These are phyloP conservation scores for Phalaenopsis hybrid DNA, from an alignment of 116 monocot genomes.

Conservation along the genomic window DNA sequence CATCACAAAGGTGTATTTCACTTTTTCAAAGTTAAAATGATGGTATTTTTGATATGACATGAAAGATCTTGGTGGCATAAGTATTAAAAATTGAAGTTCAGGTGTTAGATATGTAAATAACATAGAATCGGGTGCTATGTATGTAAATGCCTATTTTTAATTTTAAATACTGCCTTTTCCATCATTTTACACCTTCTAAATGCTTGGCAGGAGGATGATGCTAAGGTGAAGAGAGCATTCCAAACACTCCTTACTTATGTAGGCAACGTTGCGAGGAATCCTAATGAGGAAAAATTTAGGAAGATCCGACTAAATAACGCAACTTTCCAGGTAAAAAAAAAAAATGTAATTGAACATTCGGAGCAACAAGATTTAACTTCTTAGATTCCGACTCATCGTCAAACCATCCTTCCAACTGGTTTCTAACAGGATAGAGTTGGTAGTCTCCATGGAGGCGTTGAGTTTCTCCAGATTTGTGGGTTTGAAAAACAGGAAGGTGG, in stretches of 20 bases:
- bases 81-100: too few relatives aligned
- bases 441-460: constrained; percentile 32
- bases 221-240: constrained; percentile 26
- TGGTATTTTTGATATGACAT: too few relatives aligned
- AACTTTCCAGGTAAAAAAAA: constrained; percentile 23
- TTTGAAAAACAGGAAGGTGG: constrained; percentile 28
- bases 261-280: constrained; percentile 23
- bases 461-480: constrained; percentile 48
- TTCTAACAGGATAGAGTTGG: constrained; percentile 42
- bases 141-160: background rate
- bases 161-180: background rate
- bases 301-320: constrained; percentile 21
- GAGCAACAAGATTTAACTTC: background rate
- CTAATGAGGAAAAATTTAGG: constrained; percentile 26
- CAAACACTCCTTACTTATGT: constrained; percentile 28
- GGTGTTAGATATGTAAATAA: too few relatives aligned
- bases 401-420: background rate
- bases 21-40: too few relatives aligned
- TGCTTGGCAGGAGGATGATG: constrained; percentile 22
- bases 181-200: background rate
- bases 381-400: background rate
- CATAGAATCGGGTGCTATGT: too few relatives aligned
- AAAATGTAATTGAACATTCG: background rate
- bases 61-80: too few relatives aligned
- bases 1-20: too few relatives aligned